These are phyloP conservation scores for Eleusine indica DNA, from an alignment of 176 grass and related monocot genomes.

Conservation along the genomic window DNA sequence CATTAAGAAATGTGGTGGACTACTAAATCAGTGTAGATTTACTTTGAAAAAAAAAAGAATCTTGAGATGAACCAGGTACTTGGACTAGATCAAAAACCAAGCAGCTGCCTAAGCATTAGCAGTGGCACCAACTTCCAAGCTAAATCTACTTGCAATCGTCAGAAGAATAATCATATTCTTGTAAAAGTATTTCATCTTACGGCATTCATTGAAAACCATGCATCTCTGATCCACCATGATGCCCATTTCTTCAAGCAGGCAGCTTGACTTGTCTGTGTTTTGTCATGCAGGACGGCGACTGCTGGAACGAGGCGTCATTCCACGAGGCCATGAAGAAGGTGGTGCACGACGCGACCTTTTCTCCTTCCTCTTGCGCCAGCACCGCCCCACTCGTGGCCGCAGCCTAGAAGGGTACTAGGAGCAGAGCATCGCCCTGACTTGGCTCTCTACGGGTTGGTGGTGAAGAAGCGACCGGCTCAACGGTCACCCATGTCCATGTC, in stretches of 20 bases:
- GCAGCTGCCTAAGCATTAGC: too few species aligned
- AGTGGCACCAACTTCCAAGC: background rate
- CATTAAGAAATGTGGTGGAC: background rate
- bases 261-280: background rate
- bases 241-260: background rate
- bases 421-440: background rate
- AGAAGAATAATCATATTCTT: background rate
- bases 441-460: background rate
- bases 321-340: conserved; percentile 66
- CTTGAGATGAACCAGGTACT: background rate
- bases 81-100: background rate
- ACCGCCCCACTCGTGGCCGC: conserved; percentile 33
- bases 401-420: background rate
- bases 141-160: too few species aligned
- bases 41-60: background rate
- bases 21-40: too few species aligned
- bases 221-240: background rate
- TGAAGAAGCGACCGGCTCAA: conserved; percentile 11
- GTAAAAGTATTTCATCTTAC: background rate
- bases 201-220: background rate
- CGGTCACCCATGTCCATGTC: background rate
- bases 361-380: background rate
- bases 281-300: conserved; percentile 56
- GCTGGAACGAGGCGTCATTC: conserved; percentile 73
- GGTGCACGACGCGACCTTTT: conserved; percentile 53